Conservation (phyloP, 164 flowering plant species). For the Vitis rupestris region DNA sequence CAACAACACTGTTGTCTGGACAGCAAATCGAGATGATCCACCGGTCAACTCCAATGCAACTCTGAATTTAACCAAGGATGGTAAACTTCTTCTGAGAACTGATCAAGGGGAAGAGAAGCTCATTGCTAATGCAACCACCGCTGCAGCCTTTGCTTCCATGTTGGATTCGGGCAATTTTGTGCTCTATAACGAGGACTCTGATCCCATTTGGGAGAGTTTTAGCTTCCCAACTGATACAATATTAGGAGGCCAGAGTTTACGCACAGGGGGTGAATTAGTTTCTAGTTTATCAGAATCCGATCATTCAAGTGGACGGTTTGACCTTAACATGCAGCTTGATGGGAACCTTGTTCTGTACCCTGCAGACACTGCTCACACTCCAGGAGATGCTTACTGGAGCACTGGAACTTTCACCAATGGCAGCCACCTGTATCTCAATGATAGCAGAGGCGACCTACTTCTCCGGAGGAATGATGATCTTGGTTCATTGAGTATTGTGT, state of each 20-base stretch:
- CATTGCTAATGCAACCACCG: too few relatives aligned
- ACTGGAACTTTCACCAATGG: not conserved
- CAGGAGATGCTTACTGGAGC: constrained; percentile 1
- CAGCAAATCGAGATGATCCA: constrained; percentile 12
- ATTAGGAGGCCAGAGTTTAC: not conserved
- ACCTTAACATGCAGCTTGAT: constrained; percentile 4
- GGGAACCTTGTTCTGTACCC: constrained; percentile 15
- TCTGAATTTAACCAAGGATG: not conserved
- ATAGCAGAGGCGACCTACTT: too few relatives aligned
- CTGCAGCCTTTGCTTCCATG: constrained; percentile 8
- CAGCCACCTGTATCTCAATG: too few relatives aligned
- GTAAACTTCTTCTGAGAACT: not conserved
- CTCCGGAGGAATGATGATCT: too few relatives aligned
- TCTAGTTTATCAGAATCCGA: constrained; percentile 4
- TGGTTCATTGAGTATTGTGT: too few relatives aligned
- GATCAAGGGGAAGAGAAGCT: too few relatives aligned
- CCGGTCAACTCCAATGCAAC: constrained; percentile 4
- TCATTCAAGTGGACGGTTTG: constrained; percentile 3
- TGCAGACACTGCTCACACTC: not conserved
- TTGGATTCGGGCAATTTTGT: constrained; percentile 14
- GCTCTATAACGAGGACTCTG: too few relatives aligned
- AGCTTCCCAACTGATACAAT: constrained; percentile 13
- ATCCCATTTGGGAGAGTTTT: too few relatives aligned
- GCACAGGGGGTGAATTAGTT: not conserved
- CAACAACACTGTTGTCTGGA: constrained; percentile 9